Conservation (phyloP, 1,284 basidiomycete species). For the Melanopsichium pennsylvanicum region DNA sequence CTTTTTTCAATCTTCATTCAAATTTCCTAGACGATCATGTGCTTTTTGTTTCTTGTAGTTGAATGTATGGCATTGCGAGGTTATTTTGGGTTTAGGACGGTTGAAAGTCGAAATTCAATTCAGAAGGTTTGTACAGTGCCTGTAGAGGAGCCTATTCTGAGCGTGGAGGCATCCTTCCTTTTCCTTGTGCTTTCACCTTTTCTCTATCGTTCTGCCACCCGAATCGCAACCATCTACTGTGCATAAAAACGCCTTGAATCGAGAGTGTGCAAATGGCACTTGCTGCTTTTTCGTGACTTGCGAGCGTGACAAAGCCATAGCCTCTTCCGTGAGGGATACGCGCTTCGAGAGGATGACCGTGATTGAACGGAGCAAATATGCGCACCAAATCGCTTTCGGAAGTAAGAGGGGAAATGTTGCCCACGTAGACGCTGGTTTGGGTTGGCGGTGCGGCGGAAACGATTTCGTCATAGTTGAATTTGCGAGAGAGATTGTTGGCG, state of each 20-base stretch:
- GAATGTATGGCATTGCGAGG: no score
- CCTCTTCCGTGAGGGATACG: slow-evolving; percentile 84
- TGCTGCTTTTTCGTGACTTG: slow-evolving; percentile 95
- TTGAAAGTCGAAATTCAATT: slow-evolving; percentile 11
- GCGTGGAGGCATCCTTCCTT: neutral
- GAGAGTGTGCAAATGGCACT: slow-evolving; percentile 89
- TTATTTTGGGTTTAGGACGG: slow-evolving; percentile 11
- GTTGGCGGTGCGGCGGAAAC: slow-evolving; percentile 86
- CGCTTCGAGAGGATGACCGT: slow-evolving; percentile 93
- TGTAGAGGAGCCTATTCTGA: slow-evolving; percentile 14
- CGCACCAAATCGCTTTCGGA: slow-evolving; percentile 95
- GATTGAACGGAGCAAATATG: slow-evolving; percentile 85
- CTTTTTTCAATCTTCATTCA: no score
- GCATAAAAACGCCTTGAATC: slow-evolving; percentile 86
- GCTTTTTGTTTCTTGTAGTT: no score
- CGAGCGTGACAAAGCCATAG: slow-evolving; percentile 97
- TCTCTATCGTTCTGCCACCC: slow-evolving; percentile 90
- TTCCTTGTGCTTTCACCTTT: neutral
- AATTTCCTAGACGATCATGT: no score
- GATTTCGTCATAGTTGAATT: slow-evolving; percentile 78
- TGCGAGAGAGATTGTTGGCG: neutral
- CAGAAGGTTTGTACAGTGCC: slow-evolving; percentile 5
- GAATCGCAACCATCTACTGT: slow-evolving; percentile 93
- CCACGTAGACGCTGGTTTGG: slow-evolving; percentile 96
- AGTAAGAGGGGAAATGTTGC: slow-evolving; percentile 93